These are phyloP conservation scores for Mycena floridula DNA, from an alignment of 768 basidiomycete species.

Conservation along the genomic window DNA sequence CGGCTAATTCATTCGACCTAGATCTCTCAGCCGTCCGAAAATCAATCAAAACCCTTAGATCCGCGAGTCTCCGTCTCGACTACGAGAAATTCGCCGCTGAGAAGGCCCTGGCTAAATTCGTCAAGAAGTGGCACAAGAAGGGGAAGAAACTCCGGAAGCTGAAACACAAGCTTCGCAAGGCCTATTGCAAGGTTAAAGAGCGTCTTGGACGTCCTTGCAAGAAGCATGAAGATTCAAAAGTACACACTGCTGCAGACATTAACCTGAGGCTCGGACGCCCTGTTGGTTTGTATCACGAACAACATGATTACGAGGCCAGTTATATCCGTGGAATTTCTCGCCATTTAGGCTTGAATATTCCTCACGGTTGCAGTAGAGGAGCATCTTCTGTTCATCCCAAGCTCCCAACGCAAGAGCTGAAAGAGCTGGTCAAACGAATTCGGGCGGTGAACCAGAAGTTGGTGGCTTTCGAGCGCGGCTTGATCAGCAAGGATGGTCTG, in stretches of 20 bases:
- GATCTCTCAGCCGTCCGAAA: conserved; percentile 31
- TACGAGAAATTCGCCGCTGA: conserved; percentile 38
- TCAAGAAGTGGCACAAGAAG: conserved; percentile 26
- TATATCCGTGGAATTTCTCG: no score
- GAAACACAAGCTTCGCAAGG: conserved; percentile 19
- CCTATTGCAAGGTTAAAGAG: conserved; percentile 29
- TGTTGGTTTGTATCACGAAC: no score
- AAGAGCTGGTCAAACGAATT: conserved; percentile 53
- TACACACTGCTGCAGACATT: no score
- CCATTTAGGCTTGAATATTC: no score
- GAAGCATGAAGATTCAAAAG: no score
- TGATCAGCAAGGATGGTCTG: conserved; percentile 74
- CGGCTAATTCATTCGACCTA: conserved; percentile 16
- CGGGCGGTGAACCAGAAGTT: conserved; percentile 59
- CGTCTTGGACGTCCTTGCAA: conserved; percentile 22
- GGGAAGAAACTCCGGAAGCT: conserved; percentile 11
- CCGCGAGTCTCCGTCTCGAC: conserved; percentile 37
- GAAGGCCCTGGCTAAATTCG: conserved; percentile 27
- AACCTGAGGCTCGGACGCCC: no score
- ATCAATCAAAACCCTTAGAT: conserved; percentile 30
- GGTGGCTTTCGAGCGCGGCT: conserved; percentile 67
- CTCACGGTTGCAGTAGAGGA: no score
- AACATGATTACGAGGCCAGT: no score
- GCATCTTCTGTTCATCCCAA: no score
- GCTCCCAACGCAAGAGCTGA: conserved; percentile 20